phyloP scores from a whole-genome alignment of 2,329 filamentous ascomycete species.

The Ophiosphaerella herpotricha region DNA sequence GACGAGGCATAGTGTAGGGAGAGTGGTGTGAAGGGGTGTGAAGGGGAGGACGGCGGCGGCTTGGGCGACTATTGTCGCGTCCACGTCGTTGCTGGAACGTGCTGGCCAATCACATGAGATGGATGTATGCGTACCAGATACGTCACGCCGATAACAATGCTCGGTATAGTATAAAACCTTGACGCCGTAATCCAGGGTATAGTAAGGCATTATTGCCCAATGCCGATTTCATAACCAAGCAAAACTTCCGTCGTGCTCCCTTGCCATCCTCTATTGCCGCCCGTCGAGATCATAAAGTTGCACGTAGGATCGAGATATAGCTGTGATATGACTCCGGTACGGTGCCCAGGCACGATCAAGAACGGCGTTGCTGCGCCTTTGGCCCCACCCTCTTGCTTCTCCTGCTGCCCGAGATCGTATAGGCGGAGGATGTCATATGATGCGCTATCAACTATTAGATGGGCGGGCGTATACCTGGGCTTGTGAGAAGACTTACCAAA shows the following conservation, averaged over 20 bases:
- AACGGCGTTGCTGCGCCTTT: slow-evolving; percentile 87
- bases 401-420: slow-evolving; percentile 75
- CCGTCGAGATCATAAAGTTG: slow-evolving; percentile 87
- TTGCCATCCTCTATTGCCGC: slow-evolving; percentile 94
- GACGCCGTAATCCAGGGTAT: slow-evolving; percentile 35
- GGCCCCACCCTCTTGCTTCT: slow-evolving; percentile 56
- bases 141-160: neutral
- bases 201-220: slow-evolving; percentile 39
- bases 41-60: neutral
- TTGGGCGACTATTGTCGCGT: neutral
- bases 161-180: neutral
- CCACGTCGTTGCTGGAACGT: neutral
- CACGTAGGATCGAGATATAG: slow-evolving; percentile 87
- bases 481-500: slow-evolving; percentile 65
- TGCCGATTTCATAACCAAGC: slow-evolving; percentile 87
- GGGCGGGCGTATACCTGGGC: neutral
- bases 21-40: neutral
- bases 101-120: neutral
- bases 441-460: slow-evolving; percentile 59
- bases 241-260: slow-evolving; percentile 86
- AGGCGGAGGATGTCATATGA: slow-evolving; percentile 91
- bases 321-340: slow-evolving; percentile 84
- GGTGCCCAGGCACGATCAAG: slow-evolving; percentile 89
- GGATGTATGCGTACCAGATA: no score
- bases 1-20: slow-evolving; percentile 31